A percentile compares a stretch with the other conserved stretches of the same genome.
These are phyloP conservation scores for Alternaria hordeiaustralica DNA, from an alignment of 2,329 filamentous ascomycete species.

Conservation along the genomic window DNA sequence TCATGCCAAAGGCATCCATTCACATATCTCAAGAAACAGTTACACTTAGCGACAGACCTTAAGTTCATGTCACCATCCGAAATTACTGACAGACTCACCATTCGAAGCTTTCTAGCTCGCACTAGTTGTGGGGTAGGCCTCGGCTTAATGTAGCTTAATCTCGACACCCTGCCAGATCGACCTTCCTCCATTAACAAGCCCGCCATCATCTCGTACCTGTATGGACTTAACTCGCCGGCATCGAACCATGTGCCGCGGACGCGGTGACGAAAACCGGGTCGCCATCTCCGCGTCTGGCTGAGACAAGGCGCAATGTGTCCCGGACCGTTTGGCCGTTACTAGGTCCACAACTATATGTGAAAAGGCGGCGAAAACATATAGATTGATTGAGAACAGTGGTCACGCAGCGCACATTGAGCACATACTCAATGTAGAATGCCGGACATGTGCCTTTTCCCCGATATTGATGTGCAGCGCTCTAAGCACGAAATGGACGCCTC, in stretches of 20 bases:
- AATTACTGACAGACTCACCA: neutral
- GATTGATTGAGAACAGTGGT: slow-evolving; percentile 42
- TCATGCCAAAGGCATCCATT: too few species aligned
- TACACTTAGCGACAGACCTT: neutral
- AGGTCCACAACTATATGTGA: slow-evolving; percentile 23
- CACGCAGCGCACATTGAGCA: slow-evolving; percentile 25
- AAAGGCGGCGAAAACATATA: slow-evolving; percentile 42
- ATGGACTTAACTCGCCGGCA: neutral
- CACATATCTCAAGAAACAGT: neutral
- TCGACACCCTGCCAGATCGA: slow-evolving; percentile 5
- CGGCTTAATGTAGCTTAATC: slow-evolving; percentile 23
- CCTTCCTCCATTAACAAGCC: slow-evolving; percentile 1
- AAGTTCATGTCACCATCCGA: neutral
- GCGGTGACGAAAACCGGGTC: slow-evolving; percentile 7
- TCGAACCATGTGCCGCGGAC: slow-evolving; percentile 5
- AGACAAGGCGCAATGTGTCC: slow-evolving; percentile 20
- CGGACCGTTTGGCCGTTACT: slow-evolving; percentile 47
- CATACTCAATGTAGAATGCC: slow-evolving; percentile 11
- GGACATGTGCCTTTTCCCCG: slow-evolving; percentile 25
- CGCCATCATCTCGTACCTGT: neutral
- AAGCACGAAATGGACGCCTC: slow-evolving; percentile 15
- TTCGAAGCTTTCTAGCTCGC: slow-evolving; percentile 2
- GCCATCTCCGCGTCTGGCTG: slow-evolving; percentile 3
- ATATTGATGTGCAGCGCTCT: slow-evolving; percentile 29
- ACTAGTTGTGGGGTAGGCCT: slow-evolving; percentile 13